Conservation (phyloP, 148 eudicot species). For the Nepenthes mirabilis region DNA sequence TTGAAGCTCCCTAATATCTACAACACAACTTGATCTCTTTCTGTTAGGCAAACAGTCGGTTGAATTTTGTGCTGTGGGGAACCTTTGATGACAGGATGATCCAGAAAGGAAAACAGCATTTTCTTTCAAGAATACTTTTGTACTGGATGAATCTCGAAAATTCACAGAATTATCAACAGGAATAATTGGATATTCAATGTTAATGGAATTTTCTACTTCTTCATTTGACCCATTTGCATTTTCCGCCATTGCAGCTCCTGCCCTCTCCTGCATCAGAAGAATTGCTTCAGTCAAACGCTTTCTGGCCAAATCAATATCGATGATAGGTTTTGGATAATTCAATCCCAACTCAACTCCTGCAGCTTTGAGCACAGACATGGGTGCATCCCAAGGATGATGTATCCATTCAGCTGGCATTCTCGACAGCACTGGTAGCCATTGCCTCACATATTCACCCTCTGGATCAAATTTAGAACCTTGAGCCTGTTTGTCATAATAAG, state of each 20-base stretch:
- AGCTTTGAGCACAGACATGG: slow-evolving; percentile 49
- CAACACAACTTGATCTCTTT: slow-evolving; percentile 36
- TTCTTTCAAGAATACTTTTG: slow-evolving; percentile 32
- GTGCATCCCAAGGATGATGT: slow-evolving; percentile 97
- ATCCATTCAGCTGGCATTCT: slow-evolving; percentile 96
- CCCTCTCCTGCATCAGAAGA: slow-evolving; percentile 42
- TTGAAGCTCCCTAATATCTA: slow-evolving; percentile 20
- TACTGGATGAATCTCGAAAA: slow-evolving; percentile 15
- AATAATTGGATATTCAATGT: slow-evolving; percentile 13
- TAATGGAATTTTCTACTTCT: slow-evolving; percentile 57
- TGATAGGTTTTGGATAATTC: slow-evolving; percentile 78
- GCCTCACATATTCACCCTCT: slow-evolving; percentile 79
- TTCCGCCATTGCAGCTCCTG: slow-evolving; percentile 27
- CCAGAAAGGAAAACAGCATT: slow-evolving; percentile 28
- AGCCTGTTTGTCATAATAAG: slow-evolving; percentile 31
- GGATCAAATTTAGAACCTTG: slow-evolving; percentile 85
- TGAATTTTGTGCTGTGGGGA: slow-evolving; percentile 50
- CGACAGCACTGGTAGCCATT: slow-evolving; percentile 91
- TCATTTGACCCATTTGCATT: slow-evolving; percentile 34
- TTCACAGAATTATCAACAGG: slow-evolving; percentile 53
- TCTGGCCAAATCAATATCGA: slow-evolving; percentile 62
- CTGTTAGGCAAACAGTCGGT: slow-evolving; percentile 20
- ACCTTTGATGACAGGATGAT: slow-evolving; percentile 78
- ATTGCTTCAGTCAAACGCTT: slow-evolving; percentile 59
- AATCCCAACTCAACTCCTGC: slow-evolving; percentile 84